These are phyloP conservation scores for Saccharomycopsis fodiens DNA, from an alignment of 805 yeast genomes.

Conservation along the genomic window DNA sequence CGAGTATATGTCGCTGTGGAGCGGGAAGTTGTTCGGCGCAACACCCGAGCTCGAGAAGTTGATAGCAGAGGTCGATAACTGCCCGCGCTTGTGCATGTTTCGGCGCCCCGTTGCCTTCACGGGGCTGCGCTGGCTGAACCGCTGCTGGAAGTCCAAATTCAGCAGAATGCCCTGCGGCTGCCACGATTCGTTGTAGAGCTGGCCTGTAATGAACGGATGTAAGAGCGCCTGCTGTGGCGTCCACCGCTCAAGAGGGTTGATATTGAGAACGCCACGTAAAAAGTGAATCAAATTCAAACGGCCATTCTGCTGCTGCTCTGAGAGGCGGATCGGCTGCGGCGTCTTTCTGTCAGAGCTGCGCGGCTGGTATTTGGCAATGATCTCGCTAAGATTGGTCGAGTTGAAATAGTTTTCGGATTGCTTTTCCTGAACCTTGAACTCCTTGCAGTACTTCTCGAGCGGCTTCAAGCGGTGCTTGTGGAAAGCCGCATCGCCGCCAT, in stretches of 20 bases:
- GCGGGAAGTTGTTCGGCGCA: neutral
- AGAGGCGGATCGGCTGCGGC: slow-evolving; percentile 33
- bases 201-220: slow-evolving; percentile 82
- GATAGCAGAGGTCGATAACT: slow-evolving; percentile 16
- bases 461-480: slow-evolving; percentile 35
- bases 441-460: slow-evolving; percentile 41
- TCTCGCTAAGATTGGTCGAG: slow-evolving; percentile 55
- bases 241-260: slow-evolving; percentile 92
- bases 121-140: neutral
- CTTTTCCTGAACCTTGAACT: slow-evolving; percentile 45
- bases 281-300: slow-evolving; percentile 71
- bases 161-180: slow-evolving; percentile 37
- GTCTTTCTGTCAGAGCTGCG: slow-evolving; percentile 35
- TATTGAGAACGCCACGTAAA: slow-evolving; percentile 63
- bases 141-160: neutral
- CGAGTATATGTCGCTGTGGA: neutral
- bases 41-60: slow-evolving; percentile 2
- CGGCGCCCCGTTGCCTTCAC: neutral
- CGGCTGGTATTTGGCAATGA: slow-evolving; percentile 63
- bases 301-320: slow-evolving; percentile 68
- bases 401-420: slow-evolving; percentile 83
- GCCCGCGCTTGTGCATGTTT: slow-evolving; percentile 17
- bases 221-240: slow-evolving; percentile 91
- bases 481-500: slow-evolving; percentile 8
- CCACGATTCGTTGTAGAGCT: slow-evolving; percentile 47